Evolutionary conservation across 331 rosid species (phyloP).

Genomic region (Erythrophleum ivorense): DNA sequence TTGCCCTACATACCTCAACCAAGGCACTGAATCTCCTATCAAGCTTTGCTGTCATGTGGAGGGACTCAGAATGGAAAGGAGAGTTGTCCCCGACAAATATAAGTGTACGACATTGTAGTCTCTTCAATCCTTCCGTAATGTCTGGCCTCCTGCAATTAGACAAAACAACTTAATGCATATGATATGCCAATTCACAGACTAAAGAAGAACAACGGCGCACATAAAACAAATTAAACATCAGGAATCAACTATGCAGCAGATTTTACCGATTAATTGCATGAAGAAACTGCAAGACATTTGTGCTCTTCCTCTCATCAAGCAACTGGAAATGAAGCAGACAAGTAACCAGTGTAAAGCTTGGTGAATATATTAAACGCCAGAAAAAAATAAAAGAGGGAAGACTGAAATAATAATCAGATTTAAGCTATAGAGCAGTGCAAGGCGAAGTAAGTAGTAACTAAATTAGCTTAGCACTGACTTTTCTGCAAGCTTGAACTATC

Average conservation of each 20-base stretch:
- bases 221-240: neutral
- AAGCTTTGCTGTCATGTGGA: constrained; percentile 85
- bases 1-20: constrained; percentile 74
- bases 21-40: constrained; percentile 92
- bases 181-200: neutral
- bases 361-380: constrained; percentile 5
- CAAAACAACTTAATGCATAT: constrained; percentile 34
- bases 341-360: constrained; percentile 28
- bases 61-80: constrained; percentile 93
- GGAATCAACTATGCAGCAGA: constrained; percentile 28
- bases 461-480: constrained; percentile 62
- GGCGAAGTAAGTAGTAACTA: constrained; percentile 19
- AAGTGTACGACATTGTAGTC: constrained; percentile 79
- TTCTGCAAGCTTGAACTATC: constrained; percentile 95
- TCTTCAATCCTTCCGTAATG: constrained; percentile 77
- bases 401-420: constrained; percentile 30
- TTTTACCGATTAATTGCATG: constrained; percentile 74
- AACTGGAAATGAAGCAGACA: constrained; percentile 64
- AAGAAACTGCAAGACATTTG: constrained; percentile 80
- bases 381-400: neutral
- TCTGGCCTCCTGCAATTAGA: constrained; percentile 79
- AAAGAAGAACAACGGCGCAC: neutral
- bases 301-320: constrained; percentile 86
- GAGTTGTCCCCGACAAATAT: constrained; percentile 97
- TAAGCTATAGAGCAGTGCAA: constrained; percentile 33